These are phyloP conservation scores for Aureobasidium sp. DNA, from an alignment of 2,329 filamentous ascomycete genomes.

Conservation along the genomic window DNA sequence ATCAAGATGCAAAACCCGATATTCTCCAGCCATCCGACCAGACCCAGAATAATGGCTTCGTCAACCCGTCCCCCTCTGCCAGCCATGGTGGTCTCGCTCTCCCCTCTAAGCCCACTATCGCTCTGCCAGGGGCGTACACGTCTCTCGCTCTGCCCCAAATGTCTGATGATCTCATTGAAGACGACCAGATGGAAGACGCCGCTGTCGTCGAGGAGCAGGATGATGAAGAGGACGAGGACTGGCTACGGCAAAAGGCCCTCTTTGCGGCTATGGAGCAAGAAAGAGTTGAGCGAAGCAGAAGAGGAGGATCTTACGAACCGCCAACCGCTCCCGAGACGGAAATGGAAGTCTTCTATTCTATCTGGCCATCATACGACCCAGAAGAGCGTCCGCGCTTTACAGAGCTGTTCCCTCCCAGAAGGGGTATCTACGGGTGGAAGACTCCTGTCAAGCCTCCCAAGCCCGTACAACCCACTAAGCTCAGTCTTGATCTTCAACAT, in stretches of 20 bases:
- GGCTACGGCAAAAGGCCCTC: slow-evolving; percentile 26
- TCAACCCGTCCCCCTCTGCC: slow-evolving; percentile 5
- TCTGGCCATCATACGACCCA: slow-evolving; percentile 75
- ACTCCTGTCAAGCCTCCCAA: slow-evolving; percentile 72
- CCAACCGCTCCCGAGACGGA: slow-evolving; percentile 65
- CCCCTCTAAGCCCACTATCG: slow-evolving; percentile 19
- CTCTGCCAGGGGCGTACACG: slow-evolving; percentile 15
- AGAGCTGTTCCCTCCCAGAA: slow-evolving; percentile 73
- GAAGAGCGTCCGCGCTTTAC: slow-evolving; percentile 72
- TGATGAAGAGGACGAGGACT: slow-evolving; percentile 24
- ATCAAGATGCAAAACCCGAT: not conserved
- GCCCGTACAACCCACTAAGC: slow-evolving; percentile 75
- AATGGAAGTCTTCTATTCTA: slow-evolving; percentile 67
- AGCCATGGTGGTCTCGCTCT: slow-evolving; percentile 25
- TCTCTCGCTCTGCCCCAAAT: slow-evolving; percentile 7
- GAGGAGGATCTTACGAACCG: slow-evolving; percentile 41
- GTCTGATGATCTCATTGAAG: slow-evolving; percentile 7
- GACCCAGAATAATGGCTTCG: slow-evolving; percentile 15
- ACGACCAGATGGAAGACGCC: slow-evolving; percentile 7
- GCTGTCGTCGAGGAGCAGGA: slow-evolving; percentile 24
- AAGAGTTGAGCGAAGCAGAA: slow-evolving; percentile 33
- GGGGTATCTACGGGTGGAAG: slow-evolving; percentile 71
- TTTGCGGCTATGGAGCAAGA: slow-evolving; percentile 20
- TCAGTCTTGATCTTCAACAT: slow-evolving; percentile 74
- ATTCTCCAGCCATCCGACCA: not conserved